Evolutionary conservation across 2,329 filamentous ascomycete species (phyloP), one percentile per base, ranked within the genome.

Genomic region (Fusarium mexicanum): DNA sequence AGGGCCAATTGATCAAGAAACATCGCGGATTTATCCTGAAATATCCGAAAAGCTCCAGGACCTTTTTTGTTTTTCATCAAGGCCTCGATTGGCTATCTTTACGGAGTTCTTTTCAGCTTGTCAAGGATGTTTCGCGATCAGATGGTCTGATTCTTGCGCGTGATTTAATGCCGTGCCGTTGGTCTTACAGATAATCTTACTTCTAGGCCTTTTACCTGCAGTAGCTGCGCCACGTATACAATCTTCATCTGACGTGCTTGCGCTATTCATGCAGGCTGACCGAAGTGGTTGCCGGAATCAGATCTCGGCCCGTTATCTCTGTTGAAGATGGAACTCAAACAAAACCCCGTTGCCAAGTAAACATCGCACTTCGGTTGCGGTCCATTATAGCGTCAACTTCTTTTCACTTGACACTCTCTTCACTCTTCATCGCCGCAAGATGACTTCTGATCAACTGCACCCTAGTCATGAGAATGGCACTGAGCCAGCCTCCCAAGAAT

Each of bases 401-500:
- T 38, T 8, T 7, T 7, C 24, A 26, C 7, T 7, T 29, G 0
- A 22, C 33, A 38, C 9, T 24, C 6, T 18, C 3, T 18, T 33
- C 11, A 24, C 8, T 33, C 3, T 51, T 13, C 29, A 18, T 7
- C 2, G 1, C 14, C 13, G 1, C 6, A 26, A 11, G 4, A 54
- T 54, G 50, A 38, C 50, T 26, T 16, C 33, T 6, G 24, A 26
- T 26, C n/a, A 26, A 7, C 10, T 9, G 24, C 7, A 38, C 1
- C 18, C 18, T 2, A 2, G 17, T 20, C n/a, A 26, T 29, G 24
- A 38, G 50, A 22, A 54, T 37, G 50, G 33, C 50, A 37, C 14
- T 18, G 35, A 18, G 24, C 16, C 26, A 22, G 4, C 3, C 5
- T n/a, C 37, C 26, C 51, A 41, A 31, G 37, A 31, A 11, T 55